These are phyloP conservation scores for Hyphopichia khmerensis DNA, from an alignment of 1,139 yeast species.

Conservation along the genomic window DNA sequence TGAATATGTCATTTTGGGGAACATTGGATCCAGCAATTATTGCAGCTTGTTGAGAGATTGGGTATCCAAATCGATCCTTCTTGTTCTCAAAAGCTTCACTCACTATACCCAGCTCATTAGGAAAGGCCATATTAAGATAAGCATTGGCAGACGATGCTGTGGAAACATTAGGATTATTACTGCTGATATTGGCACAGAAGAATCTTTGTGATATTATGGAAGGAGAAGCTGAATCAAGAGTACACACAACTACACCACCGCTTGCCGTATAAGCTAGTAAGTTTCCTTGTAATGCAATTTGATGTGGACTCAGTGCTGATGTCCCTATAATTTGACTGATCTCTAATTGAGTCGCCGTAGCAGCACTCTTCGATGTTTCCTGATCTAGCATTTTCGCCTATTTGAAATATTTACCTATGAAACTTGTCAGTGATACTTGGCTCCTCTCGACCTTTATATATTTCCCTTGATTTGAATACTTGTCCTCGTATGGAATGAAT, in stretches of 20 bases:
- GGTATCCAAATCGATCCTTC: slow-evolving; percentile 36
- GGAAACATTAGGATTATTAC: slow-evolving; percentile 1
- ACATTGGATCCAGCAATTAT: slow-evolving; percentile 2
- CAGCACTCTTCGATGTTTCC: not conserved
- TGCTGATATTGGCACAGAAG: slow-evolving; percentile 46
- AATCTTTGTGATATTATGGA: slow-evolving; percentile 38
- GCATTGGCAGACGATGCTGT: slow-evolving; percentile 25
- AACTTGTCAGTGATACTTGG: too few species aligned
- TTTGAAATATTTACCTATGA: too few species aligned
- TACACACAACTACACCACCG: slow-evolving; percentile 62
- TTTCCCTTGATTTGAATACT: not conserved
- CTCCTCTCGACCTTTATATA: too few species aligned
- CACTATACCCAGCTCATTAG: slow-evolving; percentile 4
- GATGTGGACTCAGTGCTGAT: slow-evolving; percentile 27
- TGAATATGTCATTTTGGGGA: not conserved
- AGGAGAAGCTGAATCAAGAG: slow-evolving; percentile 17
- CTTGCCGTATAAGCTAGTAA: slow-evolving; percentile 62
- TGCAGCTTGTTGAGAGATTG: slow-evolving; percentile 23
- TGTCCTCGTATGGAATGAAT: not conserved
- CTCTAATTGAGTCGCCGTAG: slow-evolving; percentile 7
- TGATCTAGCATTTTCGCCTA: slow-evolving; percentile 1
- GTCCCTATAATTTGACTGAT: slow-evolving; percentile 28
- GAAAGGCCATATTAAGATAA: slow-evolving; percentile 26
- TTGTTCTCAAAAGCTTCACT: slow-evolving; percentile 8
- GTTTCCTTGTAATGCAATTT: slow-evolving; percentile 40